These are phyloP conservation scores for Raffaelea albimanens DNA, from an alignment of 2,329 filamentous ascomycete species.

Conservation along the genomic window DNA sequence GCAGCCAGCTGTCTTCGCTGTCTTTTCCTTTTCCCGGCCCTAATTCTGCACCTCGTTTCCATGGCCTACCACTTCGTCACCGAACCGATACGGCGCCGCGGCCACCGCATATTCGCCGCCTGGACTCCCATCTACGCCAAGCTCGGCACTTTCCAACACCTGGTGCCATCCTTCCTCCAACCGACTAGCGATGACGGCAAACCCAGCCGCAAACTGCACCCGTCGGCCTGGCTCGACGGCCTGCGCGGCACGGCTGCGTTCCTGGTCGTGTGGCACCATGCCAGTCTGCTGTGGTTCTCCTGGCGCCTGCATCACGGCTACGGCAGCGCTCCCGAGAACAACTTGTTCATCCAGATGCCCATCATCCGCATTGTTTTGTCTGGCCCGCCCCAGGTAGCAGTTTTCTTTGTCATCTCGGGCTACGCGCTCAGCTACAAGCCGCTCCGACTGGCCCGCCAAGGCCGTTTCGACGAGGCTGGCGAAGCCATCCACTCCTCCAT, in stretches of 20 bases:
- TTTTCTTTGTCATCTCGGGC: slow-evolving; percentile 38
- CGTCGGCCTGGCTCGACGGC: slow-evolving; percentile 32
- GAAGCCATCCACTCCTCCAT: slow-evolving; percentile 12
- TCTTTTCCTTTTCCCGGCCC: background rate
- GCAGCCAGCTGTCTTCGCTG: background rate
- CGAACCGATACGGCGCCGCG: background rate
- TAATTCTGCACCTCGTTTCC: background rate
- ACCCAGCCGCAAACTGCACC: slow-evolving; percentile 10
- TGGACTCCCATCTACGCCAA: slow-evolving; percentile 4
- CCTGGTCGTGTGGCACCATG: slow-evolving; percentile 42
- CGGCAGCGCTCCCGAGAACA: slow-evolving; percentile 9
- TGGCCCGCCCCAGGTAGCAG: slow-evolving; percentile 26
- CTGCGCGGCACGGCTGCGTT: slow-evolving; percentile 46
- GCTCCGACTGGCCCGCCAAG: slow-evolving; percentile 11
- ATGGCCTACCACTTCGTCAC: slow-evolving; percentile 1
- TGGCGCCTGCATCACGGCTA: slow-evolving; percentile 20
- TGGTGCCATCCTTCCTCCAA: slow-evolving; percentile 10
- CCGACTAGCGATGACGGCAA: background rate
- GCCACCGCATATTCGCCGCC: background rate
- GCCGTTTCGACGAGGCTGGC: slow-evolving; percentile 10
- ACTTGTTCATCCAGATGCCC: slow-evolving; percentile 23
- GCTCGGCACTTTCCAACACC: slow-evolving; percentile 3
- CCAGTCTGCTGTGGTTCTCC: slow-evolving; percentile 20
- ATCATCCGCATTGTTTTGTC: slow-evolving; percentile 25
- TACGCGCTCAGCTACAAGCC: slow-evolving; percentile 16